A percentile compares a stretch with the other conserved stretches of the same genome.
Conservation (phyloP, 2,329 filamentous ascomycete species). For the Simplicillium aogashimaense region DNA sequence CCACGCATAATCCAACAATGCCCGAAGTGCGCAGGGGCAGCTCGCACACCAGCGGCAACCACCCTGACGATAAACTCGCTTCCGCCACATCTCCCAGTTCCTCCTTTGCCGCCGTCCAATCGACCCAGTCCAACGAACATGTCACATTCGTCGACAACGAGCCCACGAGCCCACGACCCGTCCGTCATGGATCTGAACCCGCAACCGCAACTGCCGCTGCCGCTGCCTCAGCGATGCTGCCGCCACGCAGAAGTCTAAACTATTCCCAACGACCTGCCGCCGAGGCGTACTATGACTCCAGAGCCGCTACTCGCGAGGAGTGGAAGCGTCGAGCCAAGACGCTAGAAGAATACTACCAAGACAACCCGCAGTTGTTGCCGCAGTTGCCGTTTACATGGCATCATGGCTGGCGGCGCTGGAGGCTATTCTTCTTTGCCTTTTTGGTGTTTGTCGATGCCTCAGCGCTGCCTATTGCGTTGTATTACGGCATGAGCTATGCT, state of each 20-base stretch:
- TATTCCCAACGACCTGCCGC: slow-evolving; percentile 22
- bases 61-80: slow-evolving; percentile 1
- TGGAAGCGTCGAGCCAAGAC: slow-evolving; percentile 23
- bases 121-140: neutral
- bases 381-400: slow-evolving; percentile 31
- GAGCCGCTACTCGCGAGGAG: slow-evolving; percentile 23
- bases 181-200: neutral
- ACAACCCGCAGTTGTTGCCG: slow-evolving; percentile 25
- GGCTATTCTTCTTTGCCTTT: slow-evolving; percentile 36
- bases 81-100: neutral
- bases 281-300: slow-evolving; percentile 29
- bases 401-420: slow-evolving; percentile 27
- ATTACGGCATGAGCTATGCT: slow-evolving; percentile 37
- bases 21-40: slow-evolving; percentile 5
- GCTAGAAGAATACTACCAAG: slow-evolving; percentile 28
- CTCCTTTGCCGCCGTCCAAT: neutral
- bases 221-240: neutral
- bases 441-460: slow-evolving; percentile 34
- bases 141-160: too few relatives aligned
- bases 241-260: slow-evolving; percentile 17
- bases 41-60: slow-evolving; percentile 4
- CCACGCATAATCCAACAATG: neutral
- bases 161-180: too few relatives aligned
- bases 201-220: slow-evolving; percentile 11
- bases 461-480: slow-evolving; percentile 38